Percentiles rank a stretch among this genome's conserved stretches.
Evolutionary conservation across 805 yeast species (phyloP).

Genomic region (Saccharomycopsis vini): DNA sequence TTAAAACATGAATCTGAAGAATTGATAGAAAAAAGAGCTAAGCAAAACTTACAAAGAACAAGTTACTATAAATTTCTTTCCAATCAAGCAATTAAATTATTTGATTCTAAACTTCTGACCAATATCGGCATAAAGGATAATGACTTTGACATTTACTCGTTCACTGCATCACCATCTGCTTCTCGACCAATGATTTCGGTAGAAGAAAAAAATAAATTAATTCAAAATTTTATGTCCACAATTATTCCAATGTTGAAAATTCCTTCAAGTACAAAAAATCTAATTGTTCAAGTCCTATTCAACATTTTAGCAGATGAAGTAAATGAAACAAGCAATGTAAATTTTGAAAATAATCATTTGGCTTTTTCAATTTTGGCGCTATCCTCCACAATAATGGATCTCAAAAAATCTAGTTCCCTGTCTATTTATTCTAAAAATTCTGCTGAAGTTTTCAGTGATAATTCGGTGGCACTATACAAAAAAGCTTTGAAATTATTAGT

Average conservation of each 20-base stretch:
- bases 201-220: conserved; percentile 7
- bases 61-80: not conserved
- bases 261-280: not conserved
- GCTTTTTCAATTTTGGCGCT: conserved; percentile 10
- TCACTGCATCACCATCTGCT: not conserved
- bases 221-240: conserved; percentile 9
- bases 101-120: not conserved
- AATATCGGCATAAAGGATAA: not conserved
- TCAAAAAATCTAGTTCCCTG: not conserved
- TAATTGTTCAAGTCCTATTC: not conserved
- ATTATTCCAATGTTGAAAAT: conserved; percentile 11
- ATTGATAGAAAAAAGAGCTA: not conserved
- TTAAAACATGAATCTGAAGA: not conserved
- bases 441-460: not conserved
- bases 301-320: not conserved
- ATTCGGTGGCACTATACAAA: conserved; percentile 6
- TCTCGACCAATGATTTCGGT: not conserved
- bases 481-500: conserved; percentile 10
- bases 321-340: not conserved
- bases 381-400: conserved; percentile 7
- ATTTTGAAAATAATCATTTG: conserved; percentile 1
- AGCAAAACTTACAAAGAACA: not conserved
- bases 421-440: not conserved
- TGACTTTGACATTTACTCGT: not conserved
- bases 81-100: not conserved